These are phyloP conservation scores for Lichtheimia ramosa DNA, from an alignment of 371 early-diverging fungal genomes.

Conservation along the genomic window DNA sequence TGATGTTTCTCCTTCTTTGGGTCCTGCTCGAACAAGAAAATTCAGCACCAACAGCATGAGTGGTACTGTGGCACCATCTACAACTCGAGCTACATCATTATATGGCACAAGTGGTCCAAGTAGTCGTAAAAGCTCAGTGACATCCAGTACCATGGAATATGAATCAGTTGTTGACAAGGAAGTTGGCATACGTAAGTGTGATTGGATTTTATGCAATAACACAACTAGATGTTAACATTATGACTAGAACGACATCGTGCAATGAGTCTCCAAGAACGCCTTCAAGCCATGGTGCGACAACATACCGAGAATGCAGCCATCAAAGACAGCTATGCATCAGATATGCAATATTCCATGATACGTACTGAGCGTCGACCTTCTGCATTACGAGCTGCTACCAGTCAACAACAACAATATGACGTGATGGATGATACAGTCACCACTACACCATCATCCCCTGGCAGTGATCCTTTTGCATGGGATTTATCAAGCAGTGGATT, in stretches of 20 bases:
- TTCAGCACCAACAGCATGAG: constrained; percentile 9
- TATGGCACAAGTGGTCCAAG: constrained; percentile 2
- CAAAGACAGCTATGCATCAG: constrained; percentile 15
- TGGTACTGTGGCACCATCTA: neutral
- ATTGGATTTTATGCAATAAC: neutral
- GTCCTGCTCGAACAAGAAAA: constrained; percentile 13
- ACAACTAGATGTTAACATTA: neutral
- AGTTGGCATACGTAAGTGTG: constrained; percentile 11
- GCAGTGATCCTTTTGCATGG: constrained; percentile 26
- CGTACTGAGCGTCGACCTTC: constrained; percentile 16
- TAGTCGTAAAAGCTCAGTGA: constrained; percentile 19
- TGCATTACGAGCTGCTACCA: too few relatives aligned
- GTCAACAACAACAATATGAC: constrained; percentile 7
- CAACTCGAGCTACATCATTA: neutral
- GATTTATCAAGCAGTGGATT: constrained; percentile 22
- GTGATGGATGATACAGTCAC: neutral
- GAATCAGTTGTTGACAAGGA: constrained; percentile 14
- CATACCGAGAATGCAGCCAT: constrained; percentile 16
- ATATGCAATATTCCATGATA: constrained; percentile 10
- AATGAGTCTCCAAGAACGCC: constrained; percentile 31
- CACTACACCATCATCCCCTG: neutral
- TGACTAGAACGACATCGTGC: constrained; percentile 17
- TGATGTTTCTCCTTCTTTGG: constrained; percentile 16
- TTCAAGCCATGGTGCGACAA: constrained; percentile 35
- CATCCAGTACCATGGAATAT: constrained; percentile 8